Conservation (phyloP, 148 eudicot species). For the Cornus florida region DNA sequence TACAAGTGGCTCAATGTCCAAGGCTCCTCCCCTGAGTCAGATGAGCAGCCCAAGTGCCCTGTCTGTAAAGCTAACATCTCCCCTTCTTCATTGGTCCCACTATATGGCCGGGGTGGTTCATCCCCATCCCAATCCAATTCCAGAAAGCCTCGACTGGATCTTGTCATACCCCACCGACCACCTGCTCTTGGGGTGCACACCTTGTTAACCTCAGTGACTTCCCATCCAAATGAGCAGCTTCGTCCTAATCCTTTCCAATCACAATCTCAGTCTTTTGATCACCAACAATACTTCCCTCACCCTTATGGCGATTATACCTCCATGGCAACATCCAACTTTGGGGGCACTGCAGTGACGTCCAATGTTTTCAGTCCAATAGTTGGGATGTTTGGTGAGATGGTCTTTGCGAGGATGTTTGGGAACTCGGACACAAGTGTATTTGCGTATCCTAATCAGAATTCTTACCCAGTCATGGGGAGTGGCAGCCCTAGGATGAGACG, state of each 20-base stretch:
- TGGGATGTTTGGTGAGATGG: slow-evolving; percentile 71
- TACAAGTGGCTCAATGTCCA: slow-evolving; percentile 77
- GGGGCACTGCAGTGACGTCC: slow-evolving; percentile 32
- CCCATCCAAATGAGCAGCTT: slow-evolving; percentile 24
- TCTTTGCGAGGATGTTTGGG: slow-evolving; percentile 65
- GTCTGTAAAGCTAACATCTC: slow-evolving; percentile 77
- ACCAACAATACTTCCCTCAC: slow-evolving; percentile 28
- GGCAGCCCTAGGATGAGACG: slow-evolving; percentile 34
- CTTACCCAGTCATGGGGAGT: slow-evolving; percentile 33
- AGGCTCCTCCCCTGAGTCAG: slow-evolving; percentile 45
- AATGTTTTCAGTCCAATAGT: slow-evolving; percentile 54
- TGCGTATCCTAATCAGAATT: slow-evolving; percentile 45
- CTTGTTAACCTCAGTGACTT: slow-evolving; percentile 14
- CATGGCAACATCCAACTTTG: slow-evolving; percentile 30
- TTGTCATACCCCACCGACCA: slow-evolving; percentile 61
- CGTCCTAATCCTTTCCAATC: slow-evolving; percentile 30
- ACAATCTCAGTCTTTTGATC: slow-evolving; percentile 31
- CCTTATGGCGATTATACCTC: slow-evolving; percentile 33
- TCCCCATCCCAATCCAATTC: slow-evolving; percentile 33
- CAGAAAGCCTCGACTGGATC: slow-evolving; percentile 30
- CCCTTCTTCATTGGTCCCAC: slow-evolving; percentile 63
- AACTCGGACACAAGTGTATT: slow-evolving; percentile 44
- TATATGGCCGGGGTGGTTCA: slow-evolving; percentile 64
- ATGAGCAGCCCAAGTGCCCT: slow-evolving; percentile 59
- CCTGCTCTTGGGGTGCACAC: slow-evolving; percentile 33